Percentiles rank a stretch among this genome's conserved stretches.
Conservation (phyloP, 2,329 filamentous ascomycete genomes). For the Pseudogymnoascus sp. region DNA sequence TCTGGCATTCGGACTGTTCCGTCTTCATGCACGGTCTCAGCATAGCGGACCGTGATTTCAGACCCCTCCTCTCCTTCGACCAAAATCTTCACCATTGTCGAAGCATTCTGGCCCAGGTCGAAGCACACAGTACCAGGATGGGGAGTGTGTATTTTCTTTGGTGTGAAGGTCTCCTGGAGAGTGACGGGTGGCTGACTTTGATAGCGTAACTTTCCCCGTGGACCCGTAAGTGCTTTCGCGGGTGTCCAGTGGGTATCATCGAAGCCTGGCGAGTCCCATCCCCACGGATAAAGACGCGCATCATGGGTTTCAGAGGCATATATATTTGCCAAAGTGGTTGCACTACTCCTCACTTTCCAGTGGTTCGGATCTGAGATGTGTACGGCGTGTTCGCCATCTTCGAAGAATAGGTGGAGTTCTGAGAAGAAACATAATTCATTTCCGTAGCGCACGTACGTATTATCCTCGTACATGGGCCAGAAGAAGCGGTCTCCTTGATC, state of each 20-base stretch:
- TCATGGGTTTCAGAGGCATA: constrained; percentile 36
- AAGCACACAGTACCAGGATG: constrained; percentile 25
- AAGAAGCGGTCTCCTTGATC: constrained; percentile 37
- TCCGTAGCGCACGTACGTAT: constrained; percentile 33
- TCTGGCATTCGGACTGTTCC: constrained; percentile 36
- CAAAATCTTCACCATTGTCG: constrained; percentile 28
- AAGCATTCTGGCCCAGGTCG: constrained; percentile 31
- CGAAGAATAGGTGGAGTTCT: constrained; percentile 33
- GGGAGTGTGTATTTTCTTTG: constrained; percentile 20
- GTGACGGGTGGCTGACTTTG: constrained; percentile 32
- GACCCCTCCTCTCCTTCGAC: constrained; percentile 24
- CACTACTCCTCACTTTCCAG: constrained; percentile 33
- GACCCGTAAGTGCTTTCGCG: constrained; percentile 34
- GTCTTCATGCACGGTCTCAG: constrained; percentile 27
- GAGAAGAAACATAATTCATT: constrained; percentile 37
- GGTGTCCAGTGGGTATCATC: constrained; percentile 28
- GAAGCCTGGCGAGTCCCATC: constrained; percentile 30
- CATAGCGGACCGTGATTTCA: constrained; percentile 28
- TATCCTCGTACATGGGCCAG: constrained; percentile 37
- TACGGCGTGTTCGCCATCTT: constrained; percentile 31
- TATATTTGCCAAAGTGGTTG: constrained; percentile 35
- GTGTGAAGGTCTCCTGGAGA: constrained; percentile 32
- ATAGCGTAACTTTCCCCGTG: constrained; percentile 29
- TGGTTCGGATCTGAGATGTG: constrained; percentile 31
- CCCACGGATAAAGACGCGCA: constrained; percentile 28